Percentiles rank a stretch among this genome's conserved stretches.
Conservation (phyloP, 352 stramenopile species). For the Globisporangium okanoganense region DNA sequence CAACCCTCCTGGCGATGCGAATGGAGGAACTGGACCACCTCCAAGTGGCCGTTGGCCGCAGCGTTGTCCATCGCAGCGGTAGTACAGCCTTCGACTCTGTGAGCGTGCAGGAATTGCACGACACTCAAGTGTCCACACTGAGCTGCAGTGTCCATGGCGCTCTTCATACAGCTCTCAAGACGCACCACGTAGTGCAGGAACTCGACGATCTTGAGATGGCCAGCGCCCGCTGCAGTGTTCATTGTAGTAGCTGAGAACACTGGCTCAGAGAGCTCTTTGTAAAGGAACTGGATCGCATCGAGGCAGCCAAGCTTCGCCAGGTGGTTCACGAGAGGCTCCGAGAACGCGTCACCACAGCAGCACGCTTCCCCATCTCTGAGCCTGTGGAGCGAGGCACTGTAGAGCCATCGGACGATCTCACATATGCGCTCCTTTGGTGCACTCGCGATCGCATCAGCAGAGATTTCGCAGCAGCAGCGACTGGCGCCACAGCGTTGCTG, state of each 20-base stretch:
- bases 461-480: background rate
- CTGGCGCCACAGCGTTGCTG: background rate
- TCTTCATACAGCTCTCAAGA: background rate
- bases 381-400: background rate
- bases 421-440: background rate
- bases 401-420: background rate
- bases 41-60: background rate
- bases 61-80: constrained; percentile 1
- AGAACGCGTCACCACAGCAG: background rate
- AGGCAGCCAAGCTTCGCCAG: background rate
- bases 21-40: constrained; percentile 4
- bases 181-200: background rate
- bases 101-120: background rate
- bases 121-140: background rate
- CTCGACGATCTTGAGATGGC: background rate
- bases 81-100: background rate
- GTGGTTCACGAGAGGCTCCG: background rate
- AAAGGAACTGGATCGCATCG: constrained; percentile 1
- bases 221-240: background rate
- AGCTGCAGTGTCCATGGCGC: background rate
- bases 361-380: background rate
- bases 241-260: constrained; percentile 1
- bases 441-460: background rate
- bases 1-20: background rate
- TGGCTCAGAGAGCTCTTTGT: constrained; percentile 3